These are phyloP conservation scores for Beauveria pseudobassiana DNA, from an alignment of 2,329 filamentous ascomycete species.

Conservation along the genomic window DNA sequence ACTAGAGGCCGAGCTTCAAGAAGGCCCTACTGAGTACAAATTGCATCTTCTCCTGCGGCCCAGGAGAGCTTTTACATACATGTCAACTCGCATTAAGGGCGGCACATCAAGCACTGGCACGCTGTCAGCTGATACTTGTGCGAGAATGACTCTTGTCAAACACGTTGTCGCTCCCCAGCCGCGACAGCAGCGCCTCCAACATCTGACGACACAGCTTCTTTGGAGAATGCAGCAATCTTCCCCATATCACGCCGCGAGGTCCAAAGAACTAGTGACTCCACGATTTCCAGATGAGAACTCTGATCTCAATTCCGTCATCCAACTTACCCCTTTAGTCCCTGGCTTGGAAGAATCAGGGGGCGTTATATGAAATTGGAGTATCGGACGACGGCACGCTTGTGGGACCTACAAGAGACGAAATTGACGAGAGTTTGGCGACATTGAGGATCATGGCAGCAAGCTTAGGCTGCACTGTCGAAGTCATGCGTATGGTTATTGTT, in stretches of 20 bases:
- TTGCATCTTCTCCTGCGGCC: constrained; percentile 79
- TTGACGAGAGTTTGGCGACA: constrained; percentile 83
- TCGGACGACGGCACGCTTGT: constrained; percentile 89
- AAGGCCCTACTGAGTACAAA: constrained; percentile 95
- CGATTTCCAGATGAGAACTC: constrained; percentile 59
- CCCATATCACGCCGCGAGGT: constrained; percentile 76
- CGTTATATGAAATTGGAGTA: constrained; percentile 93
- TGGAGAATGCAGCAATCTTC: constrained; percentile 95
- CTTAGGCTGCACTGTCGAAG: constrained; percentile 76
- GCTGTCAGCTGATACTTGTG: constrained; percentile 6
- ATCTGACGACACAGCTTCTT: constrained; percentile 87
- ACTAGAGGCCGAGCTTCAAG: constrained; percentile 83
- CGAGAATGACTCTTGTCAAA: constrained; percentile 17
- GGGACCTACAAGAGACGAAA: constrained; percentile 80
- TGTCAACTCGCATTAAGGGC: constrained; percentile 47
- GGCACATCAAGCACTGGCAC: neutral
- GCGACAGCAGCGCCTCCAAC: constrained; percentile 76
- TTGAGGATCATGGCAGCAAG: constrained; percentile 87
- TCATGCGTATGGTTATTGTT: constrained; percentile 75
- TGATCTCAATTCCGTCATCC: constrained; percentile 37
- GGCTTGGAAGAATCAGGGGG: constrained; percentile 87
- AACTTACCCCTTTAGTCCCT: constrained; percentile 54
- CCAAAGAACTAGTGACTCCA: constrained; percentile 67
- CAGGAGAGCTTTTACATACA: constrained; percentile 63
- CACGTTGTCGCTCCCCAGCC: constrained; percentile 50